These are phyloP conservation scores for Penicillium palitans DNA, from an alignment of 2,329 filamentous ascomycete genomes.

Conservation along the genomic window DNA sequence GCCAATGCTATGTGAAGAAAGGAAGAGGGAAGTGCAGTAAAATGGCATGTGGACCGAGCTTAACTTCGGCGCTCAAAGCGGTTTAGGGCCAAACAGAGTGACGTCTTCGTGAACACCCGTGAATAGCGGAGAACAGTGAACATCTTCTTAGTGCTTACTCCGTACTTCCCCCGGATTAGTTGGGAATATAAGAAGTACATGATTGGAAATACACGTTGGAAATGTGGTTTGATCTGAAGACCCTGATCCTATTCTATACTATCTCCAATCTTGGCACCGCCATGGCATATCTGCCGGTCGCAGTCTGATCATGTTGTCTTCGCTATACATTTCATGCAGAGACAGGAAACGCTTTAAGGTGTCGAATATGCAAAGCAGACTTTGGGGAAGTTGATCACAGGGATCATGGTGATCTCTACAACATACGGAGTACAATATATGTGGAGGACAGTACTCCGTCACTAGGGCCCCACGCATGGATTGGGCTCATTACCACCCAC, in stretches of 20 bases:
- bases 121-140: neutral
- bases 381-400: neutral
- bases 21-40: conserved; percentile 8
- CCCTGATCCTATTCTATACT: neutral
- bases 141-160: neutral
- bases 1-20: conserved; percentile 8
- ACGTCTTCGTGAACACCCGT: conserved; percentile 29
- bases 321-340: neutral
- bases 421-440: neutral
- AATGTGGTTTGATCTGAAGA: neutral
- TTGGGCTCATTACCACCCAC: neutral
- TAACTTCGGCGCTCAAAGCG: conserved; percentile 14
- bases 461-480: neutral
- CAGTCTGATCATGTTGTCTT: neutral
- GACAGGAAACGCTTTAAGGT: neutral
- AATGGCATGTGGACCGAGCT: conserved; percentile 31
- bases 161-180: neutral
- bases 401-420: neutral
- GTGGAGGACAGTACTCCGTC: conserved; percentile 14
- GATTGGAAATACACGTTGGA: neutral
- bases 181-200: neutral
- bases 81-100: conserved; percentile 29
- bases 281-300: neutral
- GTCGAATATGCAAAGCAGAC: neutral
- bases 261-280: neutral